Evolutionary conservation across 345 rosid species (phyloP), one percentile per base, ranked within the genome.

Genomic region (Boechera stricta): DNA sequence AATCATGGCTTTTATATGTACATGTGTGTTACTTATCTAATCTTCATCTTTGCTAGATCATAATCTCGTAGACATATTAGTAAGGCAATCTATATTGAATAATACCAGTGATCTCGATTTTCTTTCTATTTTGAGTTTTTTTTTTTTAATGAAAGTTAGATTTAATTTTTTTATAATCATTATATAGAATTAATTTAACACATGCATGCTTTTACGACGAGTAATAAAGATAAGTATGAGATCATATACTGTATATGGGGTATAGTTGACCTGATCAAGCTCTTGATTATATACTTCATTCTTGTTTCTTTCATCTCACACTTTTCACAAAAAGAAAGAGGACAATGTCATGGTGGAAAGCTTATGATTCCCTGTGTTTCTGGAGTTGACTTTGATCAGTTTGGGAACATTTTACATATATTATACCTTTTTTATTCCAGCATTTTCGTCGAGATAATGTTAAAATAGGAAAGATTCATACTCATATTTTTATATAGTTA

Each of bases 301-400:
- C 31, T 24, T 66, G 65, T 45, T 65, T 64, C 35, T 52, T 52
- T 63, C 16, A 7, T 66, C n/a, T 16, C 24, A 36, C 16, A 55
- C 42, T 75, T 56, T 48, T 21, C 16, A 56, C 15, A 3, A 29
- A 18, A 12, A 29, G 13, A 39, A 29, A 38, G 49, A 48, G 7
- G 6, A 47, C 47, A 74, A 56, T 45, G 15, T 36, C 67, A 47
- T 67, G 32, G 74, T 67, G 45, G 74, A 21, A 39, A 38, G 36
- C 16, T 10, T 21, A 32, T 60, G 80, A 76, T 76, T 76, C 79
- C 51, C 55, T 61, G 57, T 62, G 44, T 69, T 69, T 52, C 41
- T 62, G 58, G 58, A 76, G 80, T 76, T 69, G 75, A 76, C 80
- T 53, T 62, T 61, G 62, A 59, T 75, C 31, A 48, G 31, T 47